Evolutionary conservation across 176 grass and related monocot species (phyloP), one percentile per base, ranked within the genome.

Genomic region (Aegilops bicornis): DNA sequence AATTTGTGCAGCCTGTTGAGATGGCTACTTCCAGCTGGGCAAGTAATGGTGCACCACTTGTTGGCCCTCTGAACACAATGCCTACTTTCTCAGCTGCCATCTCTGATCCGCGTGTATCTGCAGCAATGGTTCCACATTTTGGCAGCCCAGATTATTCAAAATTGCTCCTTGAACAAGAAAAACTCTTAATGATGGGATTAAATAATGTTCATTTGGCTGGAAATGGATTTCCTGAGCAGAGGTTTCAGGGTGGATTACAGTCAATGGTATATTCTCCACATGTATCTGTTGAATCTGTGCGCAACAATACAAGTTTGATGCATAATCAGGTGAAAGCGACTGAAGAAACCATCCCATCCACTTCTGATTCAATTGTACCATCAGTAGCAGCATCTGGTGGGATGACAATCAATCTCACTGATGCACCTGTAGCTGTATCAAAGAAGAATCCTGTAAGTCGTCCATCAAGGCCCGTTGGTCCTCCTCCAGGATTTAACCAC

Each of bases 361-460:
- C 76, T 32, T 67, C 90, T 67, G 84, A 94, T 90, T 87, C 77
- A 86, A 77, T 88, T 79, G 39, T 87, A 29, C 86, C 88, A 5
- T 90, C 88, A 67, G 83, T 85, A 25, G 52, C 27, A 48, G 79
- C 75, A 37, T 87, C 89, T 83, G 89, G 84, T 85, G 92, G 64
- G 19, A 9, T 48, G 3, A 11, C 73, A 50, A 87, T 86, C 56
- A 91, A 88, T 31, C 85, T 87, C 59, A 50, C 85, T 67, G 87
- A 91, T 68, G 73, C 84, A 76, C 64, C 74, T 22, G 74, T 85
- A 75, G 61, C 85, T 69, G 23, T 77, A 70, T 71, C 78, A 42
- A 98, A 88, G 84, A 94, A 92, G 75, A 98, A 89, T 67, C 96
- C 88, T 86, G 90, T 98, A 42, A 92, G 96, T 87, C 93, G 90